Conservation (phyloP, 148 eudicot species). For the Rheum nobile region DNA sequence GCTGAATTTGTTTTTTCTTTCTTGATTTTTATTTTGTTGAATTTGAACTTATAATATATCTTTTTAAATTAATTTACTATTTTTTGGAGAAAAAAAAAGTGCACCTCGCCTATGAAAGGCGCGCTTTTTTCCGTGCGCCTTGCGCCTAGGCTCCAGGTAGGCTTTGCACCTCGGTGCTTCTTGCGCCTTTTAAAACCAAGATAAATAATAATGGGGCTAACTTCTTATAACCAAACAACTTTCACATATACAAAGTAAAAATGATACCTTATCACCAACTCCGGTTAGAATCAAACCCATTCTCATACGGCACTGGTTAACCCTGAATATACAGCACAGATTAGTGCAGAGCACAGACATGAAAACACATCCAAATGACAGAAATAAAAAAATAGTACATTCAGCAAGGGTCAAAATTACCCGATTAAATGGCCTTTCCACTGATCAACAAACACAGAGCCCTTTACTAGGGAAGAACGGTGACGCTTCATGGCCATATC, state of each 20-base stretch:
- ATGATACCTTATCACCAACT: constrained; percentile 68
- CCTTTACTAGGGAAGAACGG: constrained; percentile 37
- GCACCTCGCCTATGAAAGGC: too few relatives aligned
- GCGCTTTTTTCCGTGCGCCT: too few relatives aligned
- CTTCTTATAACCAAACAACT: neutral
- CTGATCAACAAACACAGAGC: constrained; percentile 35
- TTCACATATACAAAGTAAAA: too few relatives aligned
- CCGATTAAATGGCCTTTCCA: constrained; percentile 67
- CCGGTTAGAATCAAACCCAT: constrained; percentile 74
- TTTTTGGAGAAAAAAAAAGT: too few relatives aligned
- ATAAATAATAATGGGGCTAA: neutral
- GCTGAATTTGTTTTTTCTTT: too few relatives aligned
- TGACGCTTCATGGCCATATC: constrained; percentile 52
- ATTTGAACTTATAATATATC: too few relatives aligned
- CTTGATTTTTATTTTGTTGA: too few relatives aligned
- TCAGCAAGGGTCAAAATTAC: constrained; percentile 23
- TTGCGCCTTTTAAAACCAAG: too few relatives aligned
- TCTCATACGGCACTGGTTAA: constrained; percentile 67
- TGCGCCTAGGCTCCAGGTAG: too few relatives aligned
- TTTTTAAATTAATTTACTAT: too few relatives aligned
- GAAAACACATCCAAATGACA: neutral
- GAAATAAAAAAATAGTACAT: neutral
- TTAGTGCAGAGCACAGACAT: constrained; percentile 5
- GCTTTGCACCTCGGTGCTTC: too few relatives aligned
- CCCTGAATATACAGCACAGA: constrained; percentile 29